Base-by-base conservation (phyloP, 2,329 filamentous ascomycete species). In the Corinectria fuckeliana region DNA sequence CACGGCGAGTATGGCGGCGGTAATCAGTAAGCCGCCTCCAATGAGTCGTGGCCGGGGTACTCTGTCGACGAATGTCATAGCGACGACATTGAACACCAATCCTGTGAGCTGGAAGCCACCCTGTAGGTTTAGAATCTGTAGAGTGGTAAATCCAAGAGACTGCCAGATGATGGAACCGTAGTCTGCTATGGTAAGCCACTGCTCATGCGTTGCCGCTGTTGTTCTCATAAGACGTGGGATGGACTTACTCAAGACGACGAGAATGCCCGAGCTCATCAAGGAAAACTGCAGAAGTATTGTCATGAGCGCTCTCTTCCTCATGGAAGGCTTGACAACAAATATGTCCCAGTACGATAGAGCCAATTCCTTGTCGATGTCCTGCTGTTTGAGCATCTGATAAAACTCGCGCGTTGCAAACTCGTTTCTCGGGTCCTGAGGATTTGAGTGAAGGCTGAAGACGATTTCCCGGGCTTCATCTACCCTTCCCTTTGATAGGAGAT, bases 211-310 rank as follows among this genome's bases (percentile, higher is more conserved):
- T n/a, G n/a, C n/a, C n/a, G n/a, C n/a, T n/a, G n/a, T n/a, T n/a
- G n/a, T n/a, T n/a, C n/a, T n/a, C n/a, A n/a, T n/a, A n/a, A n/a
- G n/a, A n/a, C n/a, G n/a, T n/a, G n/a, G n/a, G n/a, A n/a, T n/a
- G n/a, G n/a, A 36, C 54, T 50, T 25, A 57, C 54, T 57, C 11
- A 42, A 42, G 18, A 57, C 50, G 7, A 57, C 44, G 9, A 57
- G 45, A 3, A 36, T 45, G n/a, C 54, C 54, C 4, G 54, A 57
- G 14, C 54, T 34, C 26, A 41, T 26, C 7, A 42, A 20, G n/a
- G 25, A 30, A 28, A 57, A 57, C 4, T 26, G 20, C 20, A 57
- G 21, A 20, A 38, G 36, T 3, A 25, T 38, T 5, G 30, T 38
- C 11, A 48, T 10, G 3, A 57, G n/a, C 2, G 38, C n/a, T 11